These are phyloP conservation scores for Penicillium sp. DNA, from an alignment of 2,329 filamentous ascomycete genomes.

Conservation along the genomic window DNA sequence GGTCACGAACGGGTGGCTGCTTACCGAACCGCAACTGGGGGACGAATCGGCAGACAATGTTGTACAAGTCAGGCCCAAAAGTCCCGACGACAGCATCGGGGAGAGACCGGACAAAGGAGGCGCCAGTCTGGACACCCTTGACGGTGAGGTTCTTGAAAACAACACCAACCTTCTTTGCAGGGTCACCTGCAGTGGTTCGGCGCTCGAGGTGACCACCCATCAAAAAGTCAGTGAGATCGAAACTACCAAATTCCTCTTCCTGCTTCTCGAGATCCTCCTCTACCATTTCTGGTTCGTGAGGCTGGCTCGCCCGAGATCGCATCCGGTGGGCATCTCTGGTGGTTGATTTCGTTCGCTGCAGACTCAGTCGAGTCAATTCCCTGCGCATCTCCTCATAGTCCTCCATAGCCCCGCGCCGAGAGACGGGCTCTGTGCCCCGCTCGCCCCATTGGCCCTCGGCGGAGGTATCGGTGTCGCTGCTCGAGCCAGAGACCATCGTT, in stretches of 20 bases:
- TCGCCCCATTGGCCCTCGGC: conserved; percentile 67
- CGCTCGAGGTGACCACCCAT: conserved; percentile 77
- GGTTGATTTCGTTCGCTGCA: conserved; percentile 41
- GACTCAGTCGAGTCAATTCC: conserved; percentile 60
- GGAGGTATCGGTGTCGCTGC: conserved; percentile 25
- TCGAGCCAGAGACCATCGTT: conserved; percentile 21
- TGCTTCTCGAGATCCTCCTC: conserved; percentile 29
- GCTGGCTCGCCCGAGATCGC: conserved; percentile 35
- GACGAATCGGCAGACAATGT: conserved; percentile 60
- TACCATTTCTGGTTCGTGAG: conserved; percentile 50
- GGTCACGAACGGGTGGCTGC: conserved; percentile 55
- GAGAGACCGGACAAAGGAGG: conserved; percentile 72
- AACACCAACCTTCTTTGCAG: conserved; percentile 78
- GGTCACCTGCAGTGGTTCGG: conserved; percentile 64
- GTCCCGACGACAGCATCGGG: conserved; percentile 77
- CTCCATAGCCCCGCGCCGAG: conserved; percentile 60
- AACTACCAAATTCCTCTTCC: conserved; percentile 50
- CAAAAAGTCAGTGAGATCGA: conserved; percentile 73
- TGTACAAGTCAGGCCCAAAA: conserved; percentile 80
- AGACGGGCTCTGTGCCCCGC: conserved; percentile 60
- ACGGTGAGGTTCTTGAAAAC: conserved; percentile 78
- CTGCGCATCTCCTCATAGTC: conserved; percentile 63
- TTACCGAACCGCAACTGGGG: conserved; percentile 56
- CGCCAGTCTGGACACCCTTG: conserved; percentile 69
- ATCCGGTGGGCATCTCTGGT: conserved; percentile 33